Evolutionary conservation across 106 monocot species (phyloP).

Genomic region (Hemerocallis citrina): DNA sequence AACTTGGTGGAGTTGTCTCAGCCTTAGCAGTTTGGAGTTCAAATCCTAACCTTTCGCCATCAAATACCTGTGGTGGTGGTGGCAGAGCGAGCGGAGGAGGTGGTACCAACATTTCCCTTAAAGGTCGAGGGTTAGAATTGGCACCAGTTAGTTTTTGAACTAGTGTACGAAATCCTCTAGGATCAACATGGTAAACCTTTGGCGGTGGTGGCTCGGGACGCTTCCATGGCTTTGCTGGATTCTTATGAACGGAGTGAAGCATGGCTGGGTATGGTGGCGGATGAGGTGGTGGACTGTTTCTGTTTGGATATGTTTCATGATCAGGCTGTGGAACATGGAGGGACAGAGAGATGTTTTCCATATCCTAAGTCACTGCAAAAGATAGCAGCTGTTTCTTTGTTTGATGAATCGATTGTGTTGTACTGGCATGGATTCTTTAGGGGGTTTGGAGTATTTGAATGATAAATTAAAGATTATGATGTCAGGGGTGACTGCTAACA

Average conservation of each 20-base stretch:
- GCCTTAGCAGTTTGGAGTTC: not conserved
- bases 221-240: slow-evolving; percentile 21
- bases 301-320: not conserved
- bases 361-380: not conserved
- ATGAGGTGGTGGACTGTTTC: not conserved
- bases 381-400: not conserved
- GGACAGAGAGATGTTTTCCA: slow-evolving; percentile 9
- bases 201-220: slow-evolving; percentile 26
- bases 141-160: slow-evolving; percentile 45
- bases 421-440: not conserved
- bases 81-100: slow-evolving; percentile 4
- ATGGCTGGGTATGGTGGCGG: not conserved
- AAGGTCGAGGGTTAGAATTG: not conserved
- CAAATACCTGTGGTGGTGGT: not conserved
- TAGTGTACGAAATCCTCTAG: slow-evolving; percentile 33
- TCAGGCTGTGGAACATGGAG: not conserved
- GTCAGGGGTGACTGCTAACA: not conserved
- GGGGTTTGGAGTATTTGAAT: not conserved
- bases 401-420: not conserved
- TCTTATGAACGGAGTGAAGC: slow-evolving; percentile 35
- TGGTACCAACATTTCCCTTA: slow-evolving; percentile 1
- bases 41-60: not conserved
- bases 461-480: not conserved
- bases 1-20: no score
- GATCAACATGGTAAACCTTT: slow-evolving; percentile 32